These are phyloP conservation scores for Candolleomyces eurysporus DNA, from an alignment of 768 basidiomycete species.

Conservation along the genomic window DNA sequence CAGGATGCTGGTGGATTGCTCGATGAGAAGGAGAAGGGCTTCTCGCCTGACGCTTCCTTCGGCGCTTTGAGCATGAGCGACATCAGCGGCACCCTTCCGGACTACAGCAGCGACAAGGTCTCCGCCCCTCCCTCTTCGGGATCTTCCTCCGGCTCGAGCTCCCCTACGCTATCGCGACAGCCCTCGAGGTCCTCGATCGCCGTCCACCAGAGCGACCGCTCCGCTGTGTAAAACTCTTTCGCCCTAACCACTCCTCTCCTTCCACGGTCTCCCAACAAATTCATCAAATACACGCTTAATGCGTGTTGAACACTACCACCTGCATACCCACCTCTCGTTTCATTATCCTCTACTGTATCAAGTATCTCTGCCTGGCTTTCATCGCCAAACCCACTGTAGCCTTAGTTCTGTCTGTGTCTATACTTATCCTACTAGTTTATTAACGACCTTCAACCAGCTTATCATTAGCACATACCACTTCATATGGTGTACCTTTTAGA, in stretches of 20 bases:
- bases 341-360: background rate
- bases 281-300: background rate
- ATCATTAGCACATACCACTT: background rate
- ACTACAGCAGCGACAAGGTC: slow-evolving; percentile 27
- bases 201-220: slow-evolving; percentile 1
- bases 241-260: background rate
- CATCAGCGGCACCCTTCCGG: slow-evolving; percentile 37
- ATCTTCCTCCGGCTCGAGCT: slow-evolving; percentile 35
- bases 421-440: background rate
- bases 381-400: background rate
- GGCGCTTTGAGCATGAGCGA: slow-evolving; percentile 35
- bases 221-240: slow-evolving; percentile 3
- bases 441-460: background rate
- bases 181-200: slow-evolving; percentile 17
- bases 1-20: slow-evolving; percentile 38
- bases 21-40: slow-evolving; percentile 30
- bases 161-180: slow-evolving; percentile 20
- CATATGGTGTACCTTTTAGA: background rate
- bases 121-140: slow-evolving; percentile 35
- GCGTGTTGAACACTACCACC: background rate
- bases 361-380: background rate
- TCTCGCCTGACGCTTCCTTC: slow-evolving; percentile 34
- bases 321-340: background rate
- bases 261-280: background rate
- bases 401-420: background rate